These are phyloP conservation scores for Colletotrichum lupini DNA, from an alignment of 2,329 filamentous ascomycete genomes.

Conservation along the genomic window DNA sequence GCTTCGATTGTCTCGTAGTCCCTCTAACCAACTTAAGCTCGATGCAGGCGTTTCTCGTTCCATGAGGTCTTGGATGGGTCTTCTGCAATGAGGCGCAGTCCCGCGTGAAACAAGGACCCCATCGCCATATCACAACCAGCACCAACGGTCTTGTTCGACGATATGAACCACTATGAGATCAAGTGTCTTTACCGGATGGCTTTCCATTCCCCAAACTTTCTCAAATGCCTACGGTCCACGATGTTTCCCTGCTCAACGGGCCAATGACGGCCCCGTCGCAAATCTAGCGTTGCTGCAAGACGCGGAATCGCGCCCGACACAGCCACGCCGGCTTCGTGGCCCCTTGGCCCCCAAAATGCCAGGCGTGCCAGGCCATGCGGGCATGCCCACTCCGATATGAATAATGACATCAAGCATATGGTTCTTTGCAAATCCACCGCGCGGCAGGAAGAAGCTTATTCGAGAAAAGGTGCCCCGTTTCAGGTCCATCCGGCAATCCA, in stretches of 20 bases:
- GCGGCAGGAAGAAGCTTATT: slow-evolving; percentile 37
- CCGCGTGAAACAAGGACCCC: slow-evolving; percentile 19
- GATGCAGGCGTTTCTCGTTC: background rate
- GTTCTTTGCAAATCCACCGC: slow-evolving; percentile 17
- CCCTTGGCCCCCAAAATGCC: slow-evolving; percentile 13
- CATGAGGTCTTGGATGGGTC: background rate
- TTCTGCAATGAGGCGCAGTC: slow-evolving; percentile 8
- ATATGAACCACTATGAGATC: background rate
- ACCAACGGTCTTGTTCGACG: background rate
- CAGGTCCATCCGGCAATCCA: background rate
- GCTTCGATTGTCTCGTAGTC: background rate
- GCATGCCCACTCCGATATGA: slow-evolving; percentile 2
- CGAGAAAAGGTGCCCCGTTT: slow-evolving; percentile 22
- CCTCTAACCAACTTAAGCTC: background rate
- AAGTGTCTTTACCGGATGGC: background rate
- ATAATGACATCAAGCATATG: slow-evolving; percentile 20
- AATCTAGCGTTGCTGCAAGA: slow-evolving; percentile 14
- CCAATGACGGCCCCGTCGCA: slow-evolving; percentile 13
- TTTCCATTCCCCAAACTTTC: background rate
- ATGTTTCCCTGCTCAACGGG: background rate
- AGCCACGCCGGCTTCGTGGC: slow-evolving; percentile 32
- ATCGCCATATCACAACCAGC: slow-evolving; percentile 6
- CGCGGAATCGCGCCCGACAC: slow-evolving; percentile 22
- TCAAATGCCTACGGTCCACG: background rate
- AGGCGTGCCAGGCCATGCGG: background rate